Conservation (phyloP, 805 yeast genomes). For the Pichia pseudocactophila region DNA sequence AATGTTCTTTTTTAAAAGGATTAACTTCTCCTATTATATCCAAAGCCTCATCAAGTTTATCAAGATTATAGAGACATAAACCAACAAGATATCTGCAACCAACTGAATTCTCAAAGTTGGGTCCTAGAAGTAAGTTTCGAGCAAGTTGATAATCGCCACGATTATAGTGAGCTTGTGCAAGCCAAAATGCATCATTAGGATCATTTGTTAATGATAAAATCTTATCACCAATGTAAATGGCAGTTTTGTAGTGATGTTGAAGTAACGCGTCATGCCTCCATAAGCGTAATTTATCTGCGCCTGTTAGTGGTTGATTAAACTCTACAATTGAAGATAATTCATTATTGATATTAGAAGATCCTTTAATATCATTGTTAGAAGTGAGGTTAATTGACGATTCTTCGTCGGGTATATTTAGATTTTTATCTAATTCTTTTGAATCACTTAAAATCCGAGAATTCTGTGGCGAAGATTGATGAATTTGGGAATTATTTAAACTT, state of each 20-base stretch:
- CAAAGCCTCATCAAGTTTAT: conserved; percentile 80
- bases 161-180: conserved; percentile 80
- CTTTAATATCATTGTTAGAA: neutral
- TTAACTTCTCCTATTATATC: conserved; percentile 77
- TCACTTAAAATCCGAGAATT: neutral
- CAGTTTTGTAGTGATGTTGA: conserved; percentile 87
- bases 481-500: neutral
- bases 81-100: conserved; percentile 79
- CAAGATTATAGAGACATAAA: conserved; percentile 59
- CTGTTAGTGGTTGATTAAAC: conserved; percentile 45
- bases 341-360: neutral
- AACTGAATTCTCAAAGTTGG: conserved; percentile 50
- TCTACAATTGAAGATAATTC: conserved; percentile 12
- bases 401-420: neutral
- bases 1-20: conserved; percentile 44
- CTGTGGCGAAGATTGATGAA: neutral
- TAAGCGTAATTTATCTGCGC: conserved; percentile 73
- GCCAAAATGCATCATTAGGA: conserved; percentile 92
- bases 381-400: neutral
- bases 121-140: conserved; percentile 52
- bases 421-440: neutral
- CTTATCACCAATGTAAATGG: conserved; percentile 87
- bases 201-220: conserved; percentile 76
- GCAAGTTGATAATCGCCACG: conserved; percentile 76
- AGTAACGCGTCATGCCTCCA: conserved; percentile 92